Evolutionary conservation across 805 yeast genomes (phyloP), one percentile per base, ranked within the genome.

Genomic region (Candida sanyiensis): DNA sequence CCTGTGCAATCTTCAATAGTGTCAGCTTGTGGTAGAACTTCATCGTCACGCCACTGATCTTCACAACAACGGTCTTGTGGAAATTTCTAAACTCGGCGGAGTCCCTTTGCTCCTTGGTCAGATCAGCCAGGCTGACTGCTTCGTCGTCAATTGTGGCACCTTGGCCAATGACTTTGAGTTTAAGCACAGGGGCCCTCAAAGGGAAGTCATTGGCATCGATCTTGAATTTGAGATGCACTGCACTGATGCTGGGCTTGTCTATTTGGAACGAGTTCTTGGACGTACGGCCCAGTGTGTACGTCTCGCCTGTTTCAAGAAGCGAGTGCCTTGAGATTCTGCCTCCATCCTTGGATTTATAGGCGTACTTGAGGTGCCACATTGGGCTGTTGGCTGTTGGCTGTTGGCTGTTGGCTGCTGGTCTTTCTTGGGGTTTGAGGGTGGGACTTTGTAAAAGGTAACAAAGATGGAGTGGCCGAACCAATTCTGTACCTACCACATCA

Each of bases 11-110:
- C 33, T 20, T 50, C 31, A 41, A 46, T 42, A 21, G 42, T 42
- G 16, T 30, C 16, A 16, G 40, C 44, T 11, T 42, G 29, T 28
- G 40, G 43, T 12, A 55, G 50, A 32, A 46, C 23, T 50, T 45
- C 17, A 44, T 21, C 2, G 38, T 37, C 10, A 44, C 34, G 3
- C 36, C 40, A 20, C 29, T 17, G 23, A 40, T 45, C 6, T 61
- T 62, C 2, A 59, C 28, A 3, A 33, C 21, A 4, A 52, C 34
- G n/a, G 37, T 25, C 17, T 36, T 40, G 6, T 17, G 21, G 24
- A 27, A 38, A 3, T 9, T 20, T 9, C 4, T 27, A 22, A 28
- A 44, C 1, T 35, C 41, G 5, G 20, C 28, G 12, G 11, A 11
- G 8, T 19, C 38, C 4, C 45, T 34, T 12, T 38, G 29, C 7